These are phyloP conservation scores for Penicillium flavigenum DNA, from an alignment of 495 filamentous ascomycete species.

Conservation along the genomic window DNA sequence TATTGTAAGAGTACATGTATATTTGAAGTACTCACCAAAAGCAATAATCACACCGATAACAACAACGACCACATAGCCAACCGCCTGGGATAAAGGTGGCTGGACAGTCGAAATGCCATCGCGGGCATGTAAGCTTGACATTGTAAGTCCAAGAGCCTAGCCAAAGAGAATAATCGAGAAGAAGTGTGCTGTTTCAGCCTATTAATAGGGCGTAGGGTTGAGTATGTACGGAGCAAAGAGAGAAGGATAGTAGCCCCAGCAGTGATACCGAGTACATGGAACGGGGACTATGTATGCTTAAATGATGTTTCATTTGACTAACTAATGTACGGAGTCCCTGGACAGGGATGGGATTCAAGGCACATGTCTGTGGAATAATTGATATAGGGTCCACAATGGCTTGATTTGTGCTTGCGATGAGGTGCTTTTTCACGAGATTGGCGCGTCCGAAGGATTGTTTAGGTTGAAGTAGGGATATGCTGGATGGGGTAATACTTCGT, in stretches of 20 bases:
- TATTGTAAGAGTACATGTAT: not conserved
- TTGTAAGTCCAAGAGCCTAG: not conserved
- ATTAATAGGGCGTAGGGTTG: not conserved
- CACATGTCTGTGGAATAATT: conserved; percentile 1
- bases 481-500: not conserved
- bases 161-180: not conserved
- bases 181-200: not conserved
- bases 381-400: conserved; percentile 22
- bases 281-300: not conserved
- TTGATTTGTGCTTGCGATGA: conserved; percentile 30
- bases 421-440: conserved; percentile 23
- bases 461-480: not conserved
- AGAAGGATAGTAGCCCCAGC: not conserved
- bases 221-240: not conserved
- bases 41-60: conserved; percentile 35
- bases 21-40: conserved; percentile 19
- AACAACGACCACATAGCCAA: conserved; percentile 40
- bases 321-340: not conserved
- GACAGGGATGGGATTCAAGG: not conserved
- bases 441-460: not conserved
- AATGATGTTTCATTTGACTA: not conserved
- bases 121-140: conserved; percentile 22
- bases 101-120: conserved; percentile 25
- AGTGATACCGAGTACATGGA: not conserved
- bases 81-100: conserved; percentile 39